Evolutionary conservation across 2,329 filamentous ascomycete genomes (phyloP), one percentile per base, ranked within the genome.

Genomic region (Fusarium cicatricum): DNA sequence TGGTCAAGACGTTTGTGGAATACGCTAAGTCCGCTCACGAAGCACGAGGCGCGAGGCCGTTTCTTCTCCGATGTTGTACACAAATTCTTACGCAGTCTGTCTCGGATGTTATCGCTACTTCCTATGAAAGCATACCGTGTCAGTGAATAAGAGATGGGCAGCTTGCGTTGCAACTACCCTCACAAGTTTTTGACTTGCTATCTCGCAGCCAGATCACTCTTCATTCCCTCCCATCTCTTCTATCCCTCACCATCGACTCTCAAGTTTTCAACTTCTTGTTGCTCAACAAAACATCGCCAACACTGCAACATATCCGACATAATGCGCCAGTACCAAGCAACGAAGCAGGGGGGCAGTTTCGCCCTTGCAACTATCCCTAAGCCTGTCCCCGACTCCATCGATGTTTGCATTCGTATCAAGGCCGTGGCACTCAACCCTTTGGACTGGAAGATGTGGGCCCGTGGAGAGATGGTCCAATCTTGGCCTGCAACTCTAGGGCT

Each of bases 401-500:
- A 66, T 5, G 56, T 66, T 23, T 58, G 42, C 49, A 59, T 67
- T 49, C 56, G 55, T 43, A 44, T 60, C 43, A 62, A 61, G 29
- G 62, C 65, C 37, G 55, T 64, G 26, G 62, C 58, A 48, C 56
- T 64, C 37, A 67, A 65, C 49, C 64, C 64, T 10, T 48, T 65
- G 11, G 64, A 67, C 55, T 55, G 56, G 47, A 64, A 66, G 52
- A 64, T 62, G 58, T 31, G 62, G 16, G 41, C 48, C 10, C 54
- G 49, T 21, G 60, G 60, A 2, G 54, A 64, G n/a, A 60, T 65
- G 58, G 44, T 62, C 11, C 43, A 46, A 9, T 32, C 40, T 11
- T 66, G 61, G 58, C 64, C 64, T 10, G 58, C 56, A 32, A 44
- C 49, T 29, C 54, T 65, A 16, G 64, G 64, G 1, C 52, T 67